Evolutionary conservation across 352 stramenopile genomes (phyloP).

Genomic region (Aphanomyces invadans): DNA sequence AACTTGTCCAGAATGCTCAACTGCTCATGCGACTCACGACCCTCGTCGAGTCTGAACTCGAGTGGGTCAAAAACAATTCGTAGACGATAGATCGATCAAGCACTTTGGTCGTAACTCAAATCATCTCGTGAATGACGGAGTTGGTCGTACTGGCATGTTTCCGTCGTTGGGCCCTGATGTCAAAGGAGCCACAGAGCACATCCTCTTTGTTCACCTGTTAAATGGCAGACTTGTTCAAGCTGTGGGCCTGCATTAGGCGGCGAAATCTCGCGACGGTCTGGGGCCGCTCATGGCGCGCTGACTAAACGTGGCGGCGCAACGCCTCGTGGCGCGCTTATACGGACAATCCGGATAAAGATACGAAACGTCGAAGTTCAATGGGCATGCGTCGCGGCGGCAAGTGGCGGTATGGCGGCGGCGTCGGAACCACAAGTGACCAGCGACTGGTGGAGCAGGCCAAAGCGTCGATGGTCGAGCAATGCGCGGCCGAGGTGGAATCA

Average conservation of each 20-base stretch:
- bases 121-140: no score
- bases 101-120: no score
- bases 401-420: neutral
- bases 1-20: constrained; percentile 52
- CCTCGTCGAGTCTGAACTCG: constrained; percentile 54
- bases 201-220: no score
- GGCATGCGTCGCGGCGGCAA: neutral
- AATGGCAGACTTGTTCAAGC: no score
- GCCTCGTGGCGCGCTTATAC: no score
- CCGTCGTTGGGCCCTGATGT: no score
- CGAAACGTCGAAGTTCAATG: neutral
- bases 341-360: constrained; percentile 12
- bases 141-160: no score
- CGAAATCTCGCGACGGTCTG: no score
- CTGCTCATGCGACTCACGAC: constrained; percentile 59
- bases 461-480: constrained; percentile 12
- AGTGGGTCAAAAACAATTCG: constrained; percentile 40
- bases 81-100: neutral
- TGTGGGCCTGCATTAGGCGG: no score
- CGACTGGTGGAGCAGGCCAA: constrained; percentile 2
- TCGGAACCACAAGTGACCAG: neutral
- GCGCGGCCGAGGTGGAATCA: constrained; percentile 9
- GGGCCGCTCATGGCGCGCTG: no score
- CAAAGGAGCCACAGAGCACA: no score
- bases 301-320: no score